phyloP scores from a whole-genome alignment of 345 rosid genomes.

The Salix viminalis region DNA sequence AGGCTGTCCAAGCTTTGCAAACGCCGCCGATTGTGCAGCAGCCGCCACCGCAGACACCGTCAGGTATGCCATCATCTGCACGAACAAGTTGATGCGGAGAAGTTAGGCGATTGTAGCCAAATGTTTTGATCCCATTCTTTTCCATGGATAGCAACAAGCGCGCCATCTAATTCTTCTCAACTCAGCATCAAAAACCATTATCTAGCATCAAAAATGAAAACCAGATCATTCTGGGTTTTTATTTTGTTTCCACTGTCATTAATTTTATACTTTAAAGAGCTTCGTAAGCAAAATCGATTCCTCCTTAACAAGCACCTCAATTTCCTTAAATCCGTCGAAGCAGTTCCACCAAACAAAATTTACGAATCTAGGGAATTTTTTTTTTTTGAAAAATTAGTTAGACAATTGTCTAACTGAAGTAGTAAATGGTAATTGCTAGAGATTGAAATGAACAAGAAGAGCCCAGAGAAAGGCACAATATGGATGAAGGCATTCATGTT shows the following conservation, averaged over 20 bases:
- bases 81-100: neutral
- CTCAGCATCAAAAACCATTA: neutral
- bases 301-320: too few relatives aligned
- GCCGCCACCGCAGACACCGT: conserved; percentile 72
- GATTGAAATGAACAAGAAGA: neutral
- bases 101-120: too few relatives aligned
- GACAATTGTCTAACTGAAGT: neutral
- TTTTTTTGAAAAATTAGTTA: neutral
- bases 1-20: conserved; percentile 66
- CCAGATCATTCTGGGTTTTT: neutral
- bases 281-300: neutral
- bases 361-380: neutral
- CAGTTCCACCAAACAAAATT: neutral
- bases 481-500: neutral
- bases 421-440: neutral
- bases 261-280: neutral
- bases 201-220: neutral
- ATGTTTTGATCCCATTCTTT: neutral
- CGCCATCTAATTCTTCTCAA: neutral
- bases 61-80: conserved; percentile 76
- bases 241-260: neutral
- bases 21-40: conserved; percentile 58
- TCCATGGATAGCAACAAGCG: neutral
- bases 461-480: neutral
- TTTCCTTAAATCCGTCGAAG: neutral